Conservation (phyloP, 192 early-diverging fungal genomes). For the Coemansia sp. region DNA sequence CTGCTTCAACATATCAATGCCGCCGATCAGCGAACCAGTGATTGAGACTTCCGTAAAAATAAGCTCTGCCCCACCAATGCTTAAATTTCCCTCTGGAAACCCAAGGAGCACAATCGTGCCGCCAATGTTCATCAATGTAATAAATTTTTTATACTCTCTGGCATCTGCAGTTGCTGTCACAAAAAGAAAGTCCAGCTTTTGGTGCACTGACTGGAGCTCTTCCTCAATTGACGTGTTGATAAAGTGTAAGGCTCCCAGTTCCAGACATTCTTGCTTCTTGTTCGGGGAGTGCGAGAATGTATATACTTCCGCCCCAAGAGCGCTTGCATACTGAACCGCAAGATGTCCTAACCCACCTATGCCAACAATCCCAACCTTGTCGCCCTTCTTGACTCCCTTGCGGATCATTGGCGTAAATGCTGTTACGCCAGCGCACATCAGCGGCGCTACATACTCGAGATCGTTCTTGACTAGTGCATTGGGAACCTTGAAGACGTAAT, state of each 20-base stretch:
- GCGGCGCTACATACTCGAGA: conserved; percentile 62
- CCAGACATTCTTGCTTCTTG: conserved; percentile 58
- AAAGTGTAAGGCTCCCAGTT: conserved; percentile 62
- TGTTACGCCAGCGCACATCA: conserved; percentile 82
- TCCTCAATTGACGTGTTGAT: conserved; percentile 31
- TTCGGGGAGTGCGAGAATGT: conserved; percentile 57
- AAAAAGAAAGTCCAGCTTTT: conserved; percentile 44
- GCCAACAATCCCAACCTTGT: conserved; percentile 68
- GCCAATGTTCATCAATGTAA: conserved; percentile 45
- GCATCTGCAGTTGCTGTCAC: conserved; percentile 33
- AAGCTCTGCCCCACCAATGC: conserved; percentile 42
- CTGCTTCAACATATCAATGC: conserved; percentile 57
- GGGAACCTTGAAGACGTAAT: conserved; percentile 65
- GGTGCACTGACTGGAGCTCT: conserved; percentile 20
- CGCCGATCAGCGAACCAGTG: conserved; percentile 68
- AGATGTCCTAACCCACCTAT: conserved; percentile 78
- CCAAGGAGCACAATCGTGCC: conserved; percentile 57
- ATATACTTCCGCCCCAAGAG: conserved; percentile 50
- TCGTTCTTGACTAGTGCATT: conserved; percentile 27
- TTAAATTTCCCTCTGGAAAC: conserved; percentile 48
- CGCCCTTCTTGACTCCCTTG: conserved; percentile 60
- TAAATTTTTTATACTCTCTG: conserved; percentile 38
- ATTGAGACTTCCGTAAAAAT: conserved; percentile 49
- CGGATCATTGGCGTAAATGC: conserved; percentile 70
- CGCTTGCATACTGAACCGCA: conserved; percentile 63